Percentiles rank a stretch among this genome's conserved stretches.
Conservation (phyloP, 139 green algal genomes). For the Raphidocelis subcapitata region DNA sequence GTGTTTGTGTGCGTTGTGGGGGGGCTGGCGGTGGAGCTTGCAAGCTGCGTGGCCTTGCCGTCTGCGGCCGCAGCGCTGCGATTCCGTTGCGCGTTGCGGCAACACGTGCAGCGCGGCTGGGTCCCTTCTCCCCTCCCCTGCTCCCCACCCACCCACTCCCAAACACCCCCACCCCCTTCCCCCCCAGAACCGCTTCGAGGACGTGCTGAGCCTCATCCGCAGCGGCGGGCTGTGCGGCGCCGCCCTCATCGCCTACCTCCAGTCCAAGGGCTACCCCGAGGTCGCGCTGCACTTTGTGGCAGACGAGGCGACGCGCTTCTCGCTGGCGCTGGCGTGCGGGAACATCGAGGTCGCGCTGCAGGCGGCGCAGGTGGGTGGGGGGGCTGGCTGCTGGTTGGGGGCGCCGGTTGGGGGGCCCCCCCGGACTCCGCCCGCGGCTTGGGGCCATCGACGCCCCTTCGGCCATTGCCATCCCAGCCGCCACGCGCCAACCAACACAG, state of each 20-base stretch:
- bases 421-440: too few species aligned
- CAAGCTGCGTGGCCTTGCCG: too few species aligned
- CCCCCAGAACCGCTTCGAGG: background rate
- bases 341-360: constrained; percentile 98
- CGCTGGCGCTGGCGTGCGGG: constrained; percentile 75
- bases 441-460: too few species aligned
- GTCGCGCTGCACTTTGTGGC: constrained; percentile 95
- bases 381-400: constrained; percentile 93
- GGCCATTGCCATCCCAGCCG: too few species aligned
- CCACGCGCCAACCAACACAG: background rate
- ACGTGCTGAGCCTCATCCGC: constrained; percentile 58
- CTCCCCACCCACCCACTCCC: background rate
- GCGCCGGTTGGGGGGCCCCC: constrained; percentile 30
- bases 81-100: background rate
- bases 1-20: too few species aligned
- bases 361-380: too few species aligned
- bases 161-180: too few species aligned
- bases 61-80: background rate
- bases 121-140: background rate
- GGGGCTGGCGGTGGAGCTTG: too few species aligned
- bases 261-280: constrained; percentile 98
- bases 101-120: background rate
- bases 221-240: constrained; percentile 86
- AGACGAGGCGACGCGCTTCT: constrained; percentile 94
- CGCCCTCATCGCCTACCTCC: constrained; percentile 98